phyloP scores from a whole-genome alignment of 1,284 basidiomycete species.

The Erythrobasidium hasegawianum region DNA sequence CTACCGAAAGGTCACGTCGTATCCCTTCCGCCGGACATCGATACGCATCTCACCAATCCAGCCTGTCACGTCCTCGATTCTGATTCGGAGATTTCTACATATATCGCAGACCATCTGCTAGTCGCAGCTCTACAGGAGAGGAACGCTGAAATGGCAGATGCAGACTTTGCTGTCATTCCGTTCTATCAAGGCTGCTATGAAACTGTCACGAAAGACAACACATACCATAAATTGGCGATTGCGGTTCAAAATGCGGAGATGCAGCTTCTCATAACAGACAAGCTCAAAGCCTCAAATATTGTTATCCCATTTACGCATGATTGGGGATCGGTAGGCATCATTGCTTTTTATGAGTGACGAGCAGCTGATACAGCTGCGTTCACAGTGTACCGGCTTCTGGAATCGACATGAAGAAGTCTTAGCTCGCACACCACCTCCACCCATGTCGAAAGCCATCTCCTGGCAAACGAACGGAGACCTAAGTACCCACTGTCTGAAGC shows the following conservation, averaged over 20 bases:
- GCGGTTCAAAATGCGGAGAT: slow-evolving; percentile 39
- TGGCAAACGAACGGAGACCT: slow-evolving; percentile 46
- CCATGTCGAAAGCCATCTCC: slow-evolving; percentile 43
- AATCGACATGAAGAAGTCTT: slow-evolving; percentile 41
- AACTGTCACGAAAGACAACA: slow-evolving; percentile 48
- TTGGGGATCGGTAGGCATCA: slow-evolving; percentile 47
- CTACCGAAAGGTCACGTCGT: slow-evolving; percentile 41
- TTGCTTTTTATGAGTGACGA: slow-evolving; percentile 46
- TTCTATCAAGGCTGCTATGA: slow-evolving; percentile 52
- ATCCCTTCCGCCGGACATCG: slow-evolving; percentile 38
- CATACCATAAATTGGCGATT: slow-evolving; percentile 47
- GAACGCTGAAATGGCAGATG: slow-evolving; percentile 50
- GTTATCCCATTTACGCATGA: slow-evolving; percentile 52
- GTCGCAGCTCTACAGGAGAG: slow-evolving; percentile 38
- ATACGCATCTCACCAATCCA: slow-evolving; percentile 39
- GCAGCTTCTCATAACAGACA: slow-evolving; percentile 39
- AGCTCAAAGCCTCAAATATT: slow-evolving; percentile 45
- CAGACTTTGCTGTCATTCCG: slow-evolving; percentile 52
- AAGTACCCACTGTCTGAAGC: slow-evolving; percentile 43
- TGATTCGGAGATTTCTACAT: slow-evolving; percentile 38
- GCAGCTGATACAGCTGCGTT: slow-evolving; percentile 49
- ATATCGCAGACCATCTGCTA: slow-evolving; percentile 42
- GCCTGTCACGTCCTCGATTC: slow-evolving; percentile 41
- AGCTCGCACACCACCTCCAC: slow-evolving; percentile 41
- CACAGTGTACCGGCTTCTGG: slow-evolving; percentile 42